Evolutionary conservation across 2,329 filamentous ascomycete species (phyloP), one percentile per base, ranked within the genome.

Genomic region (Didymella keratinophila): DNA sequence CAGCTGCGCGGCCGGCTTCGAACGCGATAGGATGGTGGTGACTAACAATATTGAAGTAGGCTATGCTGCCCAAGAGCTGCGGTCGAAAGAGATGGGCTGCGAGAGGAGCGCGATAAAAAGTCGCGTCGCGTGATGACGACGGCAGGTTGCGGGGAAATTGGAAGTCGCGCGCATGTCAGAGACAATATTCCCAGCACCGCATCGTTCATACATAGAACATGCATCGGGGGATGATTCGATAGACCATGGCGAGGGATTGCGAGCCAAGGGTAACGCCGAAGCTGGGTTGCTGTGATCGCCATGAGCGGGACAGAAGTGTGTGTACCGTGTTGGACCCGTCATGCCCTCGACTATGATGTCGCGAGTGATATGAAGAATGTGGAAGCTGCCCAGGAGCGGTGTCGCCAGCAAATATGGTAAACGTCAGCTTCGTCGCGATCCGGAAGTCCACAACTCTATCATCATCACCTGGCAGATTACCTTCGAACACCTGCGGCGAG

Each of bases 1-100:
- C 56, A 54, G 34, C 41, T 58, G 56, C 50, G 56, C 56, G 56
- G 56, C 56, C 56, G 56, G 56, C 45, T 54, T 50, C 25, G 12
- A 46, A 36, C 45, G 27, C 39, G 41, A 54, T 51, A 51, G 34
- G 41, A 16, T 37, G 14, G 25, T 4, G n/a, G 32, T 50, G 37
- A 51, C 25, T 51, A 39, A 50, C 39, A 30, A 10, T 20, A 25
- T 30, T 7, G 4, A 51, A 32, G 45, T 46, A 53, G 45, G 50
- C 30, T 50, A 34, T 45, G 41, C 27, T 51, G 30, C 27, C 47
- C 50, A 36, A 46, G 27, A 39, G 12, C 8, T 46, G 45, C 16
- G n/a, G 42, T 27, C 21, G 20, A 50, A 45, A 49, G 39, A 25
- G 50, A 50, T 30, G 56, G n/a, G 27, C 14, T 36, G 28, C 28